Evolutionary conservation across 2,329 filamentous ascomycete genomes (phyloP).

Genomic region (Fusarium oxysporum): DNA sequence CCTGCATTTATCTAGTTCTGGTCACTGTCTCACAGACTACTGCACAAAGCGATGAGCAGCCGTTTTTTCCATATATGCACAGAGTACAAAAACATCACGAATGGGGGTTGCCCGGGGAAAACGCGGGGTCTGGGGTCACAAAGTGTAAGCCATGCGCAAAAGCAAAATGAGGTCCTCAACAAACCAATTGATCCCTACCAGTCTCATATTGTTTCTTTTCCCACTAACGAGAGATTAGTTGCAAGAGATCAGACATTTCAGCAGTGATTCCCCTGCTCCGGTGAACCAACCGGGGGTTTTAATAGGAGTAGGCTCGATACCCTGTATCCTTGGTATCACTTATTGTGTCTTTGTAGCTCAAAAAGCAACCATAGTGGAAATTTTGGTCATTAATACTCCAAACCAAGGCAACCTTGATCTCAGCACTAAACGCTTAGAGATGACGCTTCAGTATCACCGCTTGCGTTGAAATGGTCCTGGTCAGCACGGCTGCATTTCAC

Average conservation of each 20-base stretch:
- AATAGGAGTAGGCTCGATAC: background rate
- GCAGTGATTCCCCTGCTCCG: background rate
- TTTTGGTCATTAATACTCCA: background rate
- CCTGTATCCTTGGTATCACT: background rate
- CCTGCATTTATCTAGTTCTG: background rate
- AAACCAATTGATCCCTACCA: background rate
- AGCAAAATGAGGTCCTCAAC: background rate
- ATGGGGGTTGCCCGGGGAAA: background rate
- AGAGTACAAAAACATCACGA: background rate
- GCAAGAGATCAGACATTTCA: background rate
- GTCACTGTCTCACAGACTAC: background rate
- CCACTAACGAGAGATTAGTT: background rate
- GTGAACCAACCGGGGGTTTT: background rate
- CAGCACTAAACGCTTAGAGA: background rate
- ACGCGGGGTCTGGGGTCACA: slow-evolving; percentile 34
- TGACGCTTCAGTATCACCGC: background rate
- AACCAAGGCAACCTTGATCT: background rate
- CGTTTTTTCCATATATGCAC: background rate
- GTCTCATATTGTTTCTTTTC: background rate
- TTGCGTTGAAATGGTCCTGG: slow-evolving; percentile 1
- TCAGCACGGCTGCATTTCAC: background rate
- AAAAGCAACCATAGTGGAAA: background rate
- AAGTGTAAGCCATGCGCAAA: slow-evolving; percentile 5
- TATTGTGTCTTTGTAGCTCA: background rate
- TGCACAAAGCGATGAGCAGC: background rate